phyloP scores from a whole-genome alignment of 345 rosid species.

The Corchorus olitorius region DNA sequence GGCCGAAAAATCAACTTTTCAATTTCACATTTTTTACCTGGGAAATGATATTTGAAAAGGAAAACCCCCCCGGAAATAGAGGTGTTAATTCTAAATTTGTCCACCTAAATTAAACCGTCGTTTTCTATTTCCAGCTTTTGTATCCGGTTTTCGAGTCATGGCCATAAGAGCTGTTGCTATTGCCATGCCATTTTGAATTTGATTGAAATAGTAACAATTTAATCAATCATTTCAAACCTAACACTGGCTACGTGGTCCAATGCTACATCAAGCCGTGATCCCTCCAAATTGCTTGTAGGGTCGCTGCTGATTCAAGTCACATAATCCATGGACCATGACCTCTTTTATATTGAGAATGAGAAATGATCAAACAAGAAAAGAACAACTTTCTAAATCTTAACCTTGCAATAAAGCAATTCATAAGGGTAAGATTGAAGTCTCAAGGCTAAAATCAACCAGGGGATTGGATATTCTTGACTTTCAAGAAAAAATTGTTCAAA shows the following conservation, averaged over 20 bases:
- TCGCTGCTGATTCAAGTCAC: neutral
- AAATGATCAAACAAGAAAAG: neutral
- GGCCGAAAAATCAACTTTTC: neutral
- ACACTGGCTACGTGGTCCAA: constrained; percentile 19
- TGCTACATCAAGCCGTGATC: constrained; percentile 1
- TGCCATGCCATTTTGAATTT: neutral
- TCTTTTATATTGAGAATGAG: neutral
- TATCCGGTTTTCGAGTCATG: neutral
- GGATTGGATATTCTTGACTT: neutral
- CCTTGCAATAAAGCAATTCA: neutral
- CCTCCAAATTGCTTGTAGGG: constrained; percentile 15
- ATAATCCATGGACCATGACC: neutral
- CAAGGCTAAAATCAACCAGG: neutral
- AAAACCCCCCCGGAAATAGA: neutral
- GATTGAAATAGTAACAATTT: too few relatives aligned
- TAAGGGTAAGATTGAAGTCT: neutral
- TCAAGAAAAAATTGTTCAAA: neutral
- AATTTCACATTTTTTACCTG: neutral
- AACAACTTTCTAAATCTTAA: neutral
- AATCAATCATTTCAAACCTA: constrained; percentile 9
- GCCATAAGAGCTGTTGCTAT: too few relatives aligned
- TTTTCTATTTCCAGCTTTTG: neutral
- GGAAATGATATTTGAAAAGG: neutral
- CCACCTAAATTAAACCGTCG: neutral
- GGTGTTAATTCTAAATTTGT: neutral